Base-by-base conservation (phyloP, 768 basidiomycete genomes). In the Termitomyces sp. region DNA sequence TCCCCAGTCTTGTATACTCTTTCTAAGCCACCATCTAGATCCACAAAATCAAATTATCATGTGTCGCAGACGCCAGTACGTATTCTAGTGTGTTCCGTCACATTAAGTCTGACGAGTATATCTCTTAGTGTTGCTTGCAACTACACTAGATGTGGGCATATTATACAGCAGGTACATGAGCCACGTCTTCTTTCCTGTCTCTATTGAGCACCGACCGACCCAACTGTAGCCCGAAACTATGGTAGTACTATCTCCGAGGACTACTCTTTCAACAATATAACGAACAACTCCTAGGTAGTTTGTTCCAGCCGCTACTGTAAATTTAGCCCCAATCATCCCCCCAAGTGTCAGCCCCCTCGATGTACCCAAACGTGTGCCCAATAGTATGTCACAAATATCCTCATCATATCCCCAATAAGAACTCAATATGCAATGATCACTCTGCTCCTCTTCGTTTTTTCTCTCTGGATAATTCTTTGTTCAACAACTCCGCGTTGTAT, bases 311-410 rank as follows among this genome's bases (percentile, higher is more conserved):
- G 61, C 33, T 71, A 70, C 46, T 86, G 85, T 69, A 63, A 58
- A 49, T 84, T 85, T 64, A 85, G 83, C 52, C 75, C 82, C 0
- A 72, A 68, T 54, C 84, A 85, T 60, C 79, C 80, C 0, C 56
- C 57, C 1, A 67, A 64, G 36, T 84, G 83, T 54, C 65, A 57
- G 0, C 73, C 67, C 7, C 79, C 79, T 0, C 32, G 32, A 2
- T 86, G 84, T 71, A 75, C 56, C n/a, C 64, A 47, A 26, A 72
- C 67, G 9, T 72, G 72, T 46, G 49, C 56, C 65, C 82, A 83
- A 65, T 81, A 79, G 82, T 83, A 65, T 59, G 73, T 68, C 22
- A 30, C 30, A 11, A 41, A 30, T 57, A 24, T 36, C 16, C 14
- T 41, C 52, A 56, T 57, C 18, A 18, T 7, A 30, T 28, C 18